phyloP scores from a whole-genome alignment of 192 early-diverging fungal species.

The Backusella circina region DNA sequence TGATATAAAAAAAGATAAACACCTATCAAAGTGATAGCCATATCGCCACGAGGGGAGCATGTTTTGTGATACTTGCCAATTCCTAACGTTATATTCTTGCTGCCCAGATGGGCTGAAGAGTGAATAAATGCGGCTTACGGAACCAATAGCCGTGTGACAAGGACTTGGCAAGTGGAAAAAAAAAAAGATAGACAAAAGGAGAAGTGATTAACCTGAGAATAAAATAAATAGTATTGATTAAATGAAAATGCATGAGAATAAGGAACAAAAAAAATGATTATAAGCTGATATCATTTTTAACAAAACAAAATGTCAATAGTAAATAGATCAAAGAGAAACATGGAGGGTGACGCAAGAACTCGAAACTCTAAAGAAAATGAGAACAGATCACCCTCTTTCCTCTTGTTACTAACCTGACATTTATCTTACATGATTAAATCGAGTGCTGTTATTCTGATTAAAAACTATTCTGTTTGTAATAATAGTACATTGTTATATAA shows the following conservation, averaged over 20 bases:
- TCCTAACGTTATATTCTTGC: background rate
- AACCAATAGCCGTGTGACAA: background rate
- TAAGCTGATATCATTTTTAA: background rate
- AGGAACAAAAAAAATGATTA: background rate
- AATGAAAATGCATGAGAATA: background rate
- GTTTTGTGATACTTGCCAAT: background rate
- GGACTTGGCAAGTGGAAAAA: background rate
- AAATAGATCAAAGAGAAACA: no score
- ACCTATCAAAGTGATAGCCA: background rate
- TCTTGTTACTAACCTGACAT: background rate
- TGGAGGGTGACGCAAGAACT: background rate
- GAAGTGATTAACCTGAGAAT: background rate
- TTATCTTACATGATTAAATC: background rate
- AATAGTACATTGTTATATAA: background rate
- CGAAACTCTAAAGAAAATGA: background rate
- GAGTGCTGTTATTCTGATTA: background rate
- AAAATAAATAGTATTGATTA: background rate
- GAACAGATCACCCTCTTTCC: background rate
- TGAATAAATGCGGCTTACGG: background rate
- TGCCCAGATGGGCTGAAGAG: background rate
- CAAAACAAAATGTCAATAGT: background rate
- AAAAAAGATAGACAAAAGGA: background rate
- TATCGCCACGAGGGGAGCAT: background rate
- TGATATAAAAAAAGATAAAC: background rate
- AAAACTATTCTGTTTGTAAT: background rate